Evolutionary conservation across 2,329 filamentous ascomycete species (phyloP), one percentile per base, ranked within the genome.

Genomic region (Ophiocordyceps sinensis): DNA sequence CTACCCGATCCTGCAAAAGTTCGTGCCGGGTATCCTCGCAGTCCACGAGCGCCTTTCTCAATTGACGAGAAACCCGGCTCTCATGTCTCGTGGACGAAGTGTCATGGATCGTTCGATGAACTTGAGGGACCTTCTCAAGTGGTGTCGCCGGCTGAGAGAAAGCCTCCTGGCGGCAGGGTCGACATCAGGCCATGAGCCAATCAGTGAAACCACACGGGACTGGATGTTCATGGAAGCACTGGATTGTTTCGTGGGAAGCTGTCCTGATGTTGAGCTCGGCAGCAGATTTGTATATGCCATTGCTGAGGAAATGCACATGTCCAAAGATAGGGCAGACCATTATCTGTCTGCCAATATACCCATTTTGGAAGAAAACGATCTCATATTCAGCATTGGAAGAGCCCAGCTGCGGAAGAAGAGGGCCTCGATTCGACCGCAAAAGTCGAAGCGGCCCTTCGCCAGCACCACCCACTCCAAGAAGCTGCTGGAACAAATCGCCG

Each of bases 201-300:
- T 87, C 19, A 77, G 70, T n/a, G 83, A 89, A 51, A 73, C 73
- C 2, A 75, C 75, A 1, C 70, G 76, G 48, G 82, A 95, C 53
- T 78, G 82, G 51, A 94, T 96, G 60, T 95, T 95, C 53, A 75
- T 94, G 64, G 91, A 98, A 56, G 85, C 87, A 1, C 72, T 91
- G 40, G 91, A 98, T 59, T 93, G 88, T 55, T 96, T 98, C 58
- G 79, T 85, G 35, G 85, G 84, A 41, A 85, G 82, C 54, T 67
- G 91, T 37, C 80, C 82, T 10, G 81, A 81, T 43, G 70, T 71
- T 28, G 67, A 73, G 12, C 64, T 78, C 28, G 76, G 78, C 39
- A 63, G 66, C 37, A 61, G 67, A 5, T 64, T 93, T 28, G 75
- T 82, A 36, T 67, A 71, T 38, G 74, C 73, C 36, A 85, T 96